Percentiles rank a stretch among this genome's conserved stretches.
Conservation (phyloP, 2,329 filamentous ascomycete genomes). For the Paradendryphiella salina region DNA sequence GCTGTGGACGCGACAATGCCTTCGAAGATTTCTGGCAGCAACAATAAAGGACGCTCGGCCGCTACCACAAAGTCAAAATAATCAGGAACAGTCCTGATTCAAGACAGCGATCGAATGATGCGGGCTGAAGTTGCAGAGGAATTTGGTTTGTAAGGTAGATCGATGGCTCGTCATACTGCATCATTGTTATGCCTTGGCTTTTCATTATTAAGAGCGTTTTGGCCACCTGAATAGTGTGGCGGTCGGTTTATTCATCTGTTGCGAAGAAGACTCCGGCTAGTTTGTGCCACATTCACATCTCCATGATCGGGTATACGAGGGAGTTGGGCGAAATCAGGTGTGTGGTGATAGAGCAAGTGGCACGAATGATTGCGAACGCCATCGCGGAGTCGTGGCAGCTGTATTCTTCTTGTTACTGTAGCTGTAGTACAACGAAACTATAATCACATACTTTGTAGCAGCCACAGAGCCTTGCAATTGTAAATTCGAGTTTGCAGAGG, state of each 20-base stretch:
- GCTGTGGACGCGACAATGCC: background rate
- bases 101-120: too few relatives aligned
- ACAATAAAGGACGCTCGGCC: background rate
- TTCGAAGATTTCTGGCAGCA: slow-evolving; percentile 5
- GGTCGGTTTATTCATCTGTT: background rate
- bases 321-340: too few relatives aligned
- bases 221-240: slow-evolving; percentile 1
- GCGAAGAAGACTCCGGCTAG: too few relatives aligned
- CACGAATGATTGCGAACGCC: background rate
- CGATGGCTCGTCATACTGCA: background rate
- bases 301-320: too few relatives aligned
- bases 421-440: background rate
- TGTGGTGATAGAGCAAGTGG: background rate
- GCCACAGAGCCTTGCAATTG: too few relatives aligned
- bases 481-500: too few relatives aligned
- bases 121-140: too few relatives aligned
- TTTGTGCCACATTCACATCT: too few relatives aligned
- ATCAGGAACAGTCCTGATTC: background rate
- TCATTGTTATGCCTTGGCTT: background rate
- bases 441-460: too few relatives aligned
- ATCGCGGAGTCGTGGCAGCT: background rate
- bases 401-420: background rate
- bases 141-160: too few relatives aligned
- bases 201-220: background rate
- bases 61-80: background rate